Conservation (phyloP, 805 yeast genomes). For the Candida insectalens region DNA sequence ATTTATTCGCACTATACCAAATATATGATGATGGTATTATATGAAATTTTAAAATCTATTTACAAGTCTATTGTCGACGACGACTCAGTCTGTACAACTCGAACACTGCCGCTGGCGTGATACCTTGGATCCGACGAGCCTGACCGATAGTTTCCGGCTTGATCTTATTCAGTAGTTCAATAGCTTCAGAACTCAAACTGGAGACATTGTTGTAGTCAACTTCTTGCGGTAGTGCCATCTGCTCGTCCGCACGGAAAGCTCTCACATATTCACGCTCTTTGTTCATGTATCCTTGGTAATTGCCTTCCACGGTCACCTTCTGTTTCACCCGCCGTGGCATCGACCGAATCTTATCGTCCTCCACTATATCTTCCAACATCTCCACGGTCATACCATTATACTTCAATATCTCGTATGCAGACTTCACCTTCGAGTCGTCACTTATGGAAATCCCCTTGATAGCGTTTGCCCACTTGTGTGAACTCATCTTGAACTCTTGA, state of each 20-base stretch:
- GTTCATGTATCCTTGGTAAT: conserved; percentile 69
- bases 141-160: conserved; percentile 91
- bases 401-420: conserved; percentile 66
- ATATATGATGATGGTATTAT: background rate
- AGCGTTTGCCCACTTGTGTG: conserved; percentile 52
- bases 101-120: conserved; percentile 87
- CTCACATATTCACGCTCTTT: conserved; percentile 62
- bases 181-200: conserved; percentile 70
- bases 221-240: conserved; percentile 55
- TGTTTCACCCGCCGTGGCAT: conserved; percentile 38
- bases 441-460: conserved; percentile 39
- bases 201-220: conserved; percentile 51
- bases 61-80: too few relatives aligned
- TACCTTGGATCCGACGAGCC: conserved; percentile 89
- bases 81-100: conserved; percentile 54
- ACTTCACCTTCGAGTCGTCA: conserved; percentile 41
- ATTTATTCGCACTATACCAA: background rate
- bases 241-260: conserved; percentile 81
- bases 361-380: conserved; percentile 27
- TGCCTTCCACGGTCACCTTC: conserved; percentile 69
- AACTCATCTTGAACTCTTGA: conserved; percentile 34
- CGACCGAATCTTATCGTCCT: conserved; percentile 13
- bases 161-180: conserved; percentile 55
- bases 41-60: too few relatives aligned
- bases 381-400: conserved; percentile 34